Conservation (phyloP, 768 basidiomycete species). For the Psilocybe sp. region DNA sequence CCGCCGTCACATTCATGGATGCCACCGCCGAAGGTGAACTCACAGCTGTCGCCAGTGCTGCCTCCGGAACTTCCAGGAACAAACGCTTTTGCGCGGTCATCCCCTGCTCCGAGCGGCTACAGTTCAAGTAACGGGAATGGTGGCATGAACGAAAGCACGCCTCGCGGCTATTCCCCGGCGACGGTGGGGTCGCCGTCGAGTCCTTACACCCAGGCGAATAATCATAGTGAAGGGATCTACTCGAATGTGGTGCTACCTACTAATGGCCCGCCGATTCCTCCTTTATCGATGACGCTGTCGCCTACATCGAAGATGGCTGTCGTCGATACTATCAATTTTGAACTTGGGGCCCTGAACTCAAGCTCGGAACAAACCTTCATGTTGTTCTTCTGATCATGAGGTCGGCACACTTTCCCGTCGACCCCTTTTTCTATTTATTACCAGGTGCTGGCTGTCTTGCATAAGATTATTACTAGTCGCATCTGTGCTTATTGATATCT, state of each 20-base stretch:
- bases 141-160: not conserved
- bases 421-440: not conserved
- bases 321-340: constrained; percentile 46
- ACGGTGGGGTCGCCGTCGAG: constrained; percentile 7
- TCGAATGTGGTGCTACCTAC: constrained; percentile 26
- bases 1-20: constrained; percentile 46
- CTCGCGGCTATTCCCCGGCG: constrained; percentile 9
- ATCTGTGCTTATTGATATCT: too few species aligned
- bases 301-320: constrained; percentile 38
- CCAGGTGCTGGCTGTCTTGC: not conserved
- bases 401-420: not conserved
- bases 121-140: not conserved
- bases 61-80: constrained; percentile 21
- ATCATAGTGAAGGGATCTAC: constrained; percentile 26
- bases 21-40: constrained; percentile 33
- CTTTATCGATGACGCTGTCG: constrained; percentile 18
- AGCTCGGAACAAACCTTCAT: constrained; percentile 42
- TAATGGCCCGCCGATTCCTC: constrained; percentile 26
- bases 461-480: too few species aligned
- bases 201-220: constrained; percentile 6
- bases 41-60: constrained; percentile 33
- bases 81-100: constrained; percentile 7
- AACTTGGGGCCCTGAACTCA: constrained; percentile 43
- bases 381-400: constrained; percentile 42
- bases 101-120: constrained; percentile 2